These are phyloP conservation scores for Ophiocordyceps polyrhachis-furcata DNA, from an alignment of 2,329 filamentous ascomycete species.

Conservation along the genomic window DNA sequence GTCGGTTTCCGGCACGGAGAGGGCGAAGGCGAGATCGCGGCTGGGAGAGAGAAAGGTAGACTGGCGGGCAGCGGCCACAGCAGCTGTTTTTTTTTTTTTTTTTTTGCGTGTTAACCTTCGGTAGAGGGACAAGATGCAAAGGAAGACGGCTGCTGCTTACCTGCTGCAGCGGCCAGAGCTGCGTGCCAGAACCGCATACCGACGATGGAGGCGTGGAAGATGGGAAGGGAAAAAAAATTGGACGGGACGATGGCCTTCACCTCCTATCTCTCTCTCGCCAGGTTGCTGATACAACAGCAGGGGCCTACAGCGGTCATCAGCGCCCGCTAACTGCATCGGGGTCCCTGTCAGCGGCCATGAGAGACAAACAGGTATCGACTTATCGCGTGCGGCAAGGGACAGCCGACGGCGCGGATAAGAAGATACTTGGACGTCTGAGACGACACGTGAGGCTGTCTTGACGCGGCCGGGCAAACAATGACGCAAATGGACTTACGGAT, in stretches of 20 bases:
- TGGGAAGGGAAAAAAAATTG: no score
- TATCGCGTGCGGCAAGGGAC: not conserved
- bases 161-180: slow-evolving; percentile 8
- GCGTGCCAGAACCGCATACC: slow-evolving; percentile 12
- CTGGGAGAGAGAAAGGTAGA: slow-evolving; percentile 26
- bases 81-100: no score
- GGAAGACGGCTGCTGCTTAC: slow-evolving; percentile 6
- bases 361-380: not conserved
- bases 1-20: slow-evolving; percentile 27
- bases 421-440: not conserved
- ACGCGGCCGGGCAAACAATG: not conserved
- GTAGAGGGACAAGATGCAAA: no score
- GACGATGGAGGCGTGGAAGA: not conserved
- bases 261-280: no score
- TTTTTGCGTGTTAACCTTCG: no score
- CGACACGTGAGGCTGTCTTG: not conserved
- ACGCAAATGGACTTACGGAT: not conserved
- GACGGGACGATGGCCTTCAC: no score
- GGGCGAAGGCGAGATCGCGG: slow-evolving; percentile 26
- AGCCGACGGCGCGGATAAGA: not conserved
- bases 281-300: not conserved
- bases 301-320: not conserved
- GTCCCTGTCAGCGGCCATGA: not conserved
- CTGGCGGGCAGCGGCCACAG: slow-evolving; percentile 7
- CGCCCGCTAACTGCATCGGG: not conserved